Evolutionary conservation across 1,284 basidiomycete genomes (phyloP).

Genomic region (Papiliotrema fonsecae): DNA sequence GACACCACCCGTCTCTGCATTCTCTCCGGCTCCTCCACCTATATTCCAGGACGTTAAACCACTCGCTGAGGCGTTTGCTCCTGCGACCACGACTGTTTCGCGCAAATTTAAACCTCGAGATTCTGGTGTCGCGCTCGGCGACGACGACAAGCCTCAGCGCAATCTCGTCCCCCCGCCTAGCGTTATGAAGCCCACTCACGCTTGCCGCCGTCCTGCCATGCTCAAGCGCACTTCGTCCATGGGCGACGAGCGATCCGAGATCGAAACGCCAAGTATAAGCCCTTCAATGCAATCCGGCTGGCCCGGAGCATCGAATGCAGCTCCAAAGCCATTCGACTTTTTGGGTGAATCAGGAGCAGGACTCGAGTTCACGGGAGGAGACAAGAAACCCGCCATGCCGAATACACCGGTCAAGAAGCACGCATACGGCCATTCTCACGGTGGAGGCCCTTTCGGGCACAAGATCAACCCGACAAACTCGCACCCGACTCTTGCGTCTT

Average conservation of each 20-base stretch:
- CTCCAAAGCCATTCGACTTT: slow-evolving; percentile 38
- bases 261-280: slow-evolving; percentile 35
- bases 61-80: slow-evolving; percentile 46
- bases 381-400: slow-evolving; percentile 44
- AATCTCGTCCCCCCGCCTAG: slow-evolving; percentile 10
- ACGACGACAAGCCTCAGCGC: slow-evolving; percentile 14
- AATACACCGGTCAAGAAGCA: slow-evolving; percentile 48
- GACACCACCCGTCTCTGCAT: slow-evolving; percentile 32
- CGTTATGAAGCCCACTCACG: slow-evolving; percentile 11
- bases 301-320: slow-evolving; percentile 11
- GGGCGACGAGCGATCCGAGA: slow-evolving; percentile 24
- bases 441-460: slow-evolving; percentile 9
- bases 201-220: slow-evolving; percentile 27
- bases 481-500: slow-evolving; percentile 21
- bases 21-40: slow-evolving; percentile 35
- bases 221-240: slow-evolving; percentile 38
- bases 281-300: slow-evolving; percentile 24
- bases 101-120: slow-evolving; percentile 48
- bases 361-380: slow-evolving; percentile 25
- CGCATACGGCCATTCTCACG: slow-evolving; percentile 26
- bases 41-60: slow-evolving; percentile 48
- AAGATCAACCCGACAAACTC: slow-evolving; percentile 7
- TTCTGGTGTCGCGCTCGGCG: slow-evolving; percentile 38
- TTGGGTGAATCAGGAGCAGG: slow-evolving; percentile 35
- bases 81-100: slow-evolving; percentile 29